Evolutionary conservation across 75 land plant genomes (phyloP).

Genomic region (Pinus tabuliformis): DNA sequence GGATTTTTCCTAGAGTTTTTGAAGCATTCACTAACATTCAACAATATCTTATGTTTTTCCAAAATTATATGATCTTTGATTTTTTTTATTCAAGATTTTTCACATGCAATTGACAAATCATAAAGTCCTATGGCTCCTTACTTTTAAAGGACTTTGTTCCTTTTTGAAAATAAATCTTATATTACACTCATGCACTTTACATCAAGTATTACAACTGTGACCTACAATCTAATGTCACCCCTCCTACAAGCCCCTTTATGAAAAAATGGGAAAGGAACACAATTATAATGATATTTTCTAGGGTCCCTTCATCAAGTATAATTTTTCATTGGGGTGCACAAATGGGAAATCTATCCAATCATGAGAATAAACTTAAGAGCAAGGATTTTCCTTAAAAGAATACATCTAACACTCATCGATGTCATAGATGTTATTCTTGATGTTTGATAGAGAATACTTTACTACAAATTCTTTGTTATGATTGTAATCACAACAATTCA

Average conservation of each 20-base stretch:
- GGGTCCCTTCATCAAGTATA: slow-evolving; percentile 73
- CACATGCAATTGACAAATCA: too few species aligned
- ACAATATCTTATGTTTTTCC: not conserved
- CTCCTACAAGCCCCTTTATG: slow-evolving; percentile 63
- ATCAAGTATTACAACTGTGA: too few species aligned
- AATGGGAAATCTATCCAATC: slow-evolving; percentile 93
- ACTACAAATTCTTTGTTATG: slow-evolving; percentile 67
- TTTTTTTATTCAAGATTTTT: too few species aligned
- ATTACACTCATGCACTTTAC: too few species aligned
- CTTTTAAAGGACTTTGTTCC: too few species aligned
- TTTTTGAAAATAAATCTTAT: too few species aligned
- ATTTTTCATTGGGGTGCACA: slow-evolving; percentile 76
- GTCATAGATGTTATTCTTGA: slow-evolving; percentile 67
- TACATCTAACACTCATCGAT: slow-evolving; percentile 85
- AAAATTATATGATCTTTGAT: not conserved
- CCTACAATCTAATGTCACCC: slow-evolving; percentile 13
- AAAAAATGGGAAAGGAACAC: slow-evolving; percentile 85
- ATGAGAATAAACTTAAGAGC: slow-evolving; percentile 73
- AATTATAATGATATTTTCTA: slow-evolving; percentile 64
- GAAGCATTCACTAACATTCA: too few species aligned
- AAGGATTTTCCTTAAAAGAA: slow-evolving; percentile 75
- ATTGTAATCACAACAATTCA: not conserved
- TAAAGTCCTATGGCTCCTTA: too few species aligned
- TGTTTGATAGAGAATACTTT: slow-evolving; percentile 69
- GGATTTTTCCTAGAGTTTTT: too few species aligned